Conservation (phyloP, 768 basidiomycete species). For the Boletus rufocinnamomeus region DNA sequence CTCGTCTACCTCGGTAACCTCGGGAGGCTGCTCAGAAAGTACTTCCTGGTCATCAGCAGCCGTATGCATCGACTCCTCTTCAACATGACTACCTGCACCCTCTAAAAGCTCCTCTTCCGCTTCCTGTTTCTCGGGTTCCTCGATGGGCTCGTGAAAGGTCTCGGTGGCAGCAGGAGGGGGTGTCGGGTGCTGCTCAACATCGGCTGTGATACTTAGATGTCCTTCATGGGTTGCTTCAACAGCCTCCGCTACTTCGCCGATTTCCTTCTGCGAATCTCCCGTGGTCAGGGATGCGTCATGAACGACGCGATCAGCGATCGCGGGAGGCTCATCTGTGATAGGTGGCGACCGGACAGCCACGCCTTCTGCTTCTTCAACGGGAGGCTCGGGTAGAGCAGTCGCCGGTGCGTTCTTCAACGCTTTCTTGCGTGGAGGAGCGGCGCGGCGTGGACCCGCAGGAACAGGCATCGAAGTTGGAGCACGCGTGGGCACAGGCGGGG, state of each 20-base stretch:
- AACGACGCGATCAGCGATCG: conserved; percentile 4
- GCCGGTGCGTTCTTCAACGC: conserved; percentile 52
- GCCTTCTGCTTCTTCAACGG: conserved; percentile 19
- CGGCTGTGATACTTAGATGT: background rate
- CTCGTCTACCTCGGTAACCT: conserved; percentile 11
- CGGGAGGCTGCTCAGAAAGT: conserved; percentile 2
- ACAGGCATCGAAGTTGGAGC: conserved; percentile 67
- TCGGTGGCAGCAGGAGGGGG: background rate
- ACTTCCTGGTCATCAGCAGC: conserved; percentile 6
- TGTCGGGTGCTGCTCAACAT: background rate
- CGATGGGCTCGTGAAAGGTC: conserved; percentile 5
- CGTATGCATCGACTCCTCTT: conserved; percentile 6
- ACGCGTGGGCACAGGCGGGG: conserved; percentile 37
- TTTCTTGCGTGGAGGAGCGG: conserved; percentile 75
- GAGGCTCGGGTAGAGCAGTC: conserved; percentile 28
- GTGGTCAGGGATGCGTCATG: conserved; percentile 4
- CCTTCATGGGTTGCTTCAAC: conserved; percentile 1
- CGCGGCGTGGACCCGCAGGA: conserved; percentile 69
- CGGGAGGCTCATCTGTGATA: conserved; percentile 5
- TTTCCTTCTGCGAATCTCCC: conserved; percentile 17
- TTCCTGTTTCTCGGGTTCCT: conserved; percentile 17
- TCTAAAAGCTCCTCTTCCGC: conserved; percentile 18
- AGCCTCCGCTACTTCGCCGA: conserved; percentile 5
- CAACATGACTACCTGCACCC: background rate
- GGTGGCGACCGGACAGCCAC: conserved; percentile 4